phyloP scores from a whole-genome alignment of 768 basidiomycete species.

The Gautieria morchelliformis region DNA sequence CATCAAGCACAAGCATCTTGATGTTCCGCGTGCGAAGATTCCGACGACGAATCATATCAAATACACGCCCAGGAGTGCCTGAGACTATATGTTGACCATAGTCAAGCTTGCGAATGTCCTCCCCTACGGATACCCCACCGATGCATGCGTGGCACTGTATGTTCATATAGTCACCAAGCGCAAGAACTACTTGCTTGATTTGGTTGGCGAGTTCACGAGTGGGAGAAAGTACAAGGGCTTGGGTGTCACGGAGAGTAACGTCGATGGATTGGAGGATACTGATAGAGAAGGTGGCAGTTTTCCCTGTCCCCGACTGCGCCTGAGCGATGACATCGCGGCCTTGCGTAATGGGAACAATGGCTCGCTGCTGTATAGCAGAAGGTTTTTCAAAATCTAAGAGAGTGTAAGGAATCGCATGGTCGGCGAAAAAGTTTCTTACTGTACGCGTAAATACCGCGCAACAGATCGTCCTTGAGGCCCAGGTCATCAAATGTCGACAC shows the following conservation, averaged over 20 bases:
- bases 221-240: slow-evolving; percentile 92
- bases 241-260: slow-evolving; percentile 86
- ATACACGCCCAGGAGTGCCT: slow-evolving; percentile 95
- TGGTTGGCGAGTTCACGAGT: slow-evolving; percentile 99
- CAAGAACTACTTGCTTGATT: slow-evolving; percentile 94
- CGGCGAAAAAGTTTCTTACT: slow-evolving; percentile 41
- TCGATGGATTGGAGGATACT: slow-evolving; percentile 98
- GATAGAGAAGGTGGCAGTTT: slow-evolving; percentile 98
- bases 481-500: slow-evolving; percentile 88
- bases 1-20: slow-evolving; percentile 94
- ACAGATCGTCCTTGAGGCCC: slow-evolving; percentile 85
- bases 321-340: slow-evolving; percentile 98
- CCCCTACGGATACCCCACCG: slow-evolving; percentile 93
- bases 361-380: slow-evolving; percentile 97
- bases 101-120: slow-evolving; percentile 95
- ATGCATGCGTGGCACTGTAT: slow-evolving; percentile 98
- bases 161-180: slow-evolving; percentile 98
- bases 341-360: slow-evolving; percentile 91
- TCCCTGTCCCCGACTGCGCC: slow-evolving; percentile 98
- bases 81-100: slow-evolving; percentile 97
- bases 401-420: background rate
- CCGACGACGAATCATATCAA: slow-evolving; percentile 96
- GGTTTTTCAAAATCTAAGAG: slow-evolving; percentile 87
- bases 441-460: slow-evolving; percentile 97
- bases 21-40: slow-evolving; percentile 92